Base-by-base conservation (phyloP, 768 basidiomycete species). In the Auriscalpium orientale region DNA sequence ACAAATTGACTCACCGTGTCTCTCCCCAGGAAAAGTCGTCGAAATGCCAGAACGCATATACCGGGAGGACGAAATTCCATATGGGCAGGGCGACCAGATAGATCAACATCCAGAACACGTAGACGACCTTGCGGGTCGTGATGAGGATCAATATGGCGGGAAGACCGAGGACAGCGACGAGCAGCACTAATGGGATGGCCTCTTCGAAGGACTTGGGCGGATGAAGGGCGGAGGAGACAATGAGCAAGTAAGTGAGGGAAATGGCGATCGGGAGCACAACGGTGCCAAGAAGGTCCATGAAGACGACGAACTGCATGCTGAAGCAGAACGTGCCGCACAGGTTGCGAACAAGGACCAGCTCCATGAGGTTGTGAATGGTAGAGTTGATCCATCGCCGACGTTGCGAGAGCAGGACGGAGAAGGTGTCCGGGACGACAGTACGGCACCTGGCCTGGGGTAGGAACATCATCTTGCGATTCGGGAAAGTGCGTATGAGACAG, bases 11-110 rank as follows among this genome's bases (percentile, higher is more conserved):
- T 54, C 65, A 91, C 91, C 95, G 85, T 18, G 97, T 99, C 72
- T 98, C 93, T 65, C 97, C 97, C 97, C 97, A 99, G 33, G 92
- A 94, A 72, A 99, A 98, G 72, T 99, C 97, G 61, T 98, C 95
- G 70, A 99, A 98, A 71, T 98, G 95, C 93, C 94, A 97, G 70
- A 98, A 98, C 13, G 95, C 89, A 71, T 99, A 99, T 9, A 97
- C 75, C 11, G 95, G 95, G 4, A 98, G 77, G 46, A 95, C 74
- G 61, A 95, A 89, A 70, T 98, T 98, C 97, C 97, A 99, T 34
- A 99, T 79, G 0, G 97, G 97, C 43, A 99, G 75, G 33, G 97
- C 94, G 51, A 84, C 55, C 12, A 99, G 80, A 75, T 99, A 98
- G 66, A 95, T 84, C 67, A 95, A 68, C 93, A 99, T 97, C 97